Base-by-base conservation (phyloP, 2,329 filamentous ascomycete species). In the Colletotrichum horii region DNA sequence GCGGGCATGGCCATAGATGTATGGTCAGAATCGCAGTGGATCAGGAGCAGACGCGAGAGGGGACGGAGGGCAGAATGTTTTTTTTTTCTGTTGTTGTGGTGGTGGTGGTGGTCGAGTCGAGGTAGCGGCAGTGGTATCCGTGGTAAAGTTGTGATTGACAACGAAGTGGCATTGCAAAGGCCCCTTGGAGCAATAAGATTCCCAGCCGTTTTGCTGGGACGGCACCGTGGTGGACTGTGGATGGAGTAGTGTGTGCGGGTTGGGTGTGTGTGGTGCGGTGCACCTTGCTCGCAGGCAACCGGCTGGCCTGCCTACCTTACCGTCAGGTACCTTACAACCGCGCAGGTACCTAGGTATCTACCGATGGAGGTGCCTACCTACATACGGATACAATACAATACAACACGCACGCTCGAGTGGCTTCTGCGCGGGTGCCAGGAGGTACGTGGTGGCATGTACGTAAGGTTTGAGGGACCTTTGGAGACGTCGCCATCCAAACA, bases 111-210 rank as follows among this genome's bases (percentile, higher is more conserved):
- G 43, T 52, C 12, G n/a, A 52, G 43, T 52, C 38, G 43, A 52
- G n/a, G 43, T 52, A 28, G 48, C 24, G 38, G 69, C 55, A 34
- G 70, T 73, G 55, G 64, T 66, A 62, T 62, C 58, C 34, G 67
- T 62, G 55, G 19, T 30, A 71, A 52, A 65, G 61, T 72, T 76
- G 56, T 66, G 74, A 66, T 71, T 75, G 60, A 66, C 60, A 61
- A 74, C 43, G 60, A 76, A 75, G 71, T 76, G 71, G 74, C 71
- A 76, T 76, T 75, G 74, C 71, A 74, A 66, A 48, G 55, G 66
- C 74, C 74, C 74, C 71, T 75, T 74, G 71, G 71, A 71, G 71
- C 62, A 76, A 75, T 76, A 70, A 75, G 66, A 76, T 76, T 75
- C 71, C 74, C 70, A 60, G 71, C 71, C 71, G 71, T 76, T 76